Conservation (phyloP, 331 rosid genomes). For the Pyrus hybrid region DNA sequence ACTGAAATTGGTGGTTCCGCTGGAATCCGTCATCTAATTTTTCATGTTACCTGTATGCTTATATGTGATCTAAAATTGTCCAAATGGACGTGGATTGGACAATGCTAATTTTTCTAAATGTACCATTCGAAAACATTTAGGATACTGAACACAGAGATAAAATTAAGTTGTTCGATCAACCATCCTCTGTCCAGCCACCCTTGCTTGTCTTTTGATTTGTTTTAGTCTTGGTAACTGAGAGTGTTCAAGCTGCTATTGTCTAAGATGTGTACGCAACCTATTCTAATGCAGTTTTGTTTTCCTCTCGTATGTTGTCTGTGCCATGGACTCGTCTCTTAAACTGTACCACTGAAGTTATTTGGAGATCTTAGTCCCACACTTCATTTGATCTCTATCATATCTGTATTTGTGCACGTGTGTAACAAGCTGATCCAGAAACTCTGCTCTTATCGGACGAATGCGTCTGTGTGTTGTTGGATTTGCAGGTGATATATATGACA, state of each 20-base stretch:
- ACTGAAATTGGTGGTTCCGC: too few relatives aligned
- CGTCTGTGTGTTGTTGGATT: not conserved
- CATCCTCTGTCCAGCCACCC: not conserved
- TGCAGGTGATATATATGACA: slow-evolving; percentile 93
- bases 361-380: not conserved
- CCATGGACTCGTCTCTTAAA: not conserved
- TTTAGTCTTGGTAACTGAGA: not conserved
- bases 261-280: not conserved
- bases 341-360: not conserved
- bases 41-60: too few relatives aligned
- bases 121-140: not conserved
- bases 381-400: not conserved
- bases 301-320: not conserved
- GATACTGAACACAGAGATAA: not conserved
- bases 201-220: not conserved
- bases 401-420: not conserved
- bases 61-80: too few relatives aligned
- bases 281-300: not conserved
- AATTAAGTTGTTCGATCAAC: not conserved
- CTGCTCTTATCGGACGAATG: not conserved
- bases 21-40: too few relatives aligned
- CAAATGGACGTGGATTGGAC: too few relatives aligned
- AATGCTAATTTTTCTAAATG: too few relatives aligned
- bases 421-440: not conserved
- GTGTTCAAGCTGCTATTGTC: not conserved